Base-by-base conservation (phyloP, 148 eudicot genomes). In the Mesembryanthemum crystallinum region DNA sequence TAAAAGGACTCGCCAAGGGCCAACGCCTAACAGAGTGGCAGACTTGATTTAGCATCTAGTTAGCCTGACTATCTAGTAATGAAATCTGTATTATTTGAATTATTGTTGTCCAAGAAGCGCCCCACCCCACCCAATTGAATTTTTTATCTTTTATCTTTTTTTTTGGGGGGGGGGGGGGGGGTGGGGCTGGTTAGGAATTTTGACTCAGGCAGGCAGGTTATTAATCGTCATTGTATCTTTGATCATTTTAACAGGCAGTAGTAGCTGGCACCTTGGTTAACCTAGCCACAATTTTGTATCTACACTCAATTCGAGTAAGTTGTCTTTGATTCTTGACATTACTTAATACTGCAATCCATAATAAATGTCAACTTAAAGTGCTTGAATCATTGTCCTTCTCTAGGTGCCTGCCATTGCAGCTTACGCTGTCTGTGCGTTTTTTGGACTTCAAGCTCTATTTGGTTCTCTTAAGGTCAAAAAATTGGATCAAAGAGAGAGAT, bases 221-320 rank as follows among this genome's bases (percentile, higher is more conserved):
- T 8, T 68, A 25, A 67, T 10, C 1, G 11, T 74, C 64, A 52
- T 54, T 73, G 59, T 63, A 61, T 28, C 7, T 74, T 49, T 83
- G 57, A 68, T 70, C 35, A 27, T 73, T 76, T 76, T 69, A 71
- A 85, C 89, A 95, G 98, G 92, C 91, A 30, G 87, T 95, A 58
- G 90, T 94, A 73, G 94, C 98, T 86, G 98, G 98, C 81, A 95
- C 90, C 82, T 79, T 95, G 76, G 83, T 95, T 51, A 95, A 95
- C 87, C 92, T 95, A 23, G 98, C 90, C 25, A 95, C 97, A 79
- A 82, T 95, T 79, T 84, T 95, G 73, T 78, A 87, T 83, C 86
- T 95, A 60, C 87, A 90, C 78, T 91, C 94, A n/a, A 82, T 95
- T 73, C 83, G 87, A 82, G 98, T 95, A 82, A 82, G 92, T 78